phyloP scores from a whole-genome alignment of 768 basidiomycete species.

The Suillus subaureus region DNA sequence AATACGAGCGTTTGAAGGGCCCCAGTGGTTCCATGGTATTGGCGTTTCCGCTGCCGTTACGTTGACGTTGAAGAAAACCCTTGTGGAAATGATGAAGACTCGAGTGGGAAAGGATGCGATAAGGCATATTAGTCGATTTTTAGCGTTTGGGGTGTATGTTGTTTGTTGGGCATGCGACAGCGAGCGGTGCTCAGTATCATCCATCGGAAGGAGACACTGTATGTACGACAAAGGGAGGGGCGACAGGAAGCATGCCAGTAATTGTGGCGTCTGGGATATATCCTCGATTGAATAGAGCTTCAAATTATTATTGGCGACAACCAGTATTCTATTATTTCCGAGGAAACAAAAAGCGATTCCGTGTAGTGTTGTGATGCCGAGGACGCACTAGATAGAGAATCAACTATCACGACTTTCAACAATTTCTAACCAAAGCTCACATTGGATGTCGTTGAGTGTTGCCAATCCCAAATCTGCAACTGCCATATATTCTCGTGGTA shows the following conservation, averaged over 20 bases:
- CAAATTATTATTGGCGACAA: background rate
- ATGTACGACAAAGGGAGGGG: background rate
- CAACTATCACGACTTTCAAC: background rate
- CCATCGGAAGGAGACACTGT: background rate
- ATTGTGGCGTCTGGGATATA: background rate
- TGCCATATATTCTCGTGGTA: background rate
- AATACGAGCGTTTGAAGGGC: background rate
- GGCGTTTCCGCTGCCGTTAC: background rate
- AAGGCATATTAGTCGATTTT: background rate
- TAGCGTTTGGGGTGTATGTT: background rate
- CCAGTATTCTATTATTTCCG: background rate
- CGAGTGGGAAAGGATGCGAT: background rate
- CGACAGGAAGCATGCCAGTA: background rate
- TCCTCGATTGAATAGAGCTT: slow-evolving; percentile 1
- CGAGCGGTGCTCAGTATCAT: background rate
- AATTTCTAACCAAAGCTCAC: background rate
- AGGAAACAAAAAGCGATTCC: background rate
- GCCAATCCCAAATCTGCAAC: background rate
- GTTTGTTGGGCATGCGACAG: background rate
- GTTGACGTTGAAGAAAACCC: background rate
- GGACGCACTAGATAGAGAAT: background rate
- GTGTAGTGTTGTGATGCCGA: background rate
- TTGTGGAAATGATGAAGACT: background rate
- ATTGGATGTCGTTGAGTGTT: background rate
- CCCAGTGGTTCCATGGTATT: background rate